These are phyloP conservation scores for Tulasnella sp. DNA, from an alignment of 768 basidiomycete genomes.

Conservation along the genomic window DNA sequence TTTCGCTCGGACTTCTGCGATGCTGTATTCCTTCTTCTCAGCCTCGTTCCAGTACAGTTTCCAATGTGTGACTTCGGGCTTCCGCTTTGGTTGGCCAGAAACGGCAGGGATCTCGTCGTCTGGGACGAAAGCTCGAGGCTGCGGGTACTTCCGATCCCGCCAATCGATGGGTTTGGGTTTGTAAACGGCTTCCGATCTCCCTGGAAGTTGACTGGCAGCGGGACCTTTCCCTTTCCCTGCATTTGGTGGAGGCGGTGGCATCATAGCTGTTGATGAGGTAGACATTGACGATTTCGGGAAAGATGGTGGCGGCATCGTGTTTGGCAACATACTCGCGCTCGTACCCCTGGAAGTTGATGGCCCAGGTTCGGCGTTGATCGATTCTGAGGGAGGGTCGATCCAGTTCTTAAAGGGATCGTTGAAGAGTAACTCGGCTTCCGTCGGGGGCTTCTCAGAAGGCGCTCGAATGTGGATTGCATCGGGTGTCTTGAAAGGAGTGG, in stretches of 20 bases:
- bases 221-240: too few species aligned
- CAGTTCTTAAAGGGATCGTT: constrained; percentile 32
- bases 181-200: too few species aligned
- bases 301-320: background rate
- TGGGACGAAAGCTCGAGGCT: constrained; percentile 64
- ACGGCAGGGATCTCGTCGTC: constrained; percentile 25
- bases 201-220: too few species aligned
- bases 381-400: constrained; percentile 10
- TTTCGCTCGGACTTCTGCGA: constrained; percentile 70
- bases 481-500: constrained; percentile 16
- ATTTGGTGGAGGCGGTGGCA: background rate
- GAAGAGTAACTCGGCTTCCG: constrained; percentile 32
- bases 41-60: constrained; percentile 57
- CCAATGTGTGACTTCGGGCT: constrained; percentile 56
- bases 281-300: background rate
- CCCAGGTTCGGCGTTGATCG: background rate
- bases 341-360: background rate
- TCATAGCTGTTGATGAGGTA: constrained; percentile 21
- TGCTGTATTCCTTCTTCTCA: constrained; percentile 70
- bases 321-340: background rate
- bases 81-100: constrained; percentile 43
- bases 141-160: constrained; percentile 31
- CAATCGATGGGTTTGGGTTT: constrained; percentile 18
- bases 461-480: constrained; percentile 24
- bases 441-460: constrained; percentile 15